These are phyloP conservation scores for Cryptococcus maquisensis DNA, from an alignment of 1,284 basidiomycete species.

Conservation along the genomic window DNA sequence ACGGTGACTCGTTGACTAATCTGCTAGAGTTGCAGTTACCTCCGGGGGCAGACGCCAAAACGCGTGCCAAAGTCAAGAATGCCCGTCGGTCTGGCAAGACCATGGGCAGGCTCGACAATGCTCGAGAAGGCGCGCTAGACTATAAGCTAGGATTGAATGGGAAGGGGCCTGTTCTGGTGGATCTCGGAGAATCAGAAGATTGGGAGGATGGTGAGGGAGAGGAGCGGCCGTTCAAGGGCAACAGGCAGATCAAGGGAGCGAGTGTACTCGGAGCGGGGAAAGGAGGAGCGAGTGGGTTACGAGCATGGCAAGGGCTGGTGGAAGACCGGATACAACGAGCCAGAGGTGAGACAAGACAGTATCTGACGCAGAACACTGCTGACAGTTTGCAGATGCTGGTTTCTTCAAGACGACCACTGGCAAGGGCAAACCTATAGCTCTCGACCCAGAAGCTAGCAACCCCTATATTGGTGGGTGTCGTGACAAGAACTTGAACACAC, in stretches of 20 bases:
- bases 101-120: conserved; percentile 59
- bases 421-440: conserved; percentile 64
- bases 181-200: conserved; percentile 17
- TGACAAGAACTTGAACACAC: neutral
- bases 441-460: conserved; percentile 65
- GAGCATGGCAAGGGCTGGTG: conserved; percentile 68
- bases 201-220: conserved; percentile 34
- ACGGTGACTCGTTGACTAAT: conserved; percentile 32
- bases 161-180: conserved; percentile 2
- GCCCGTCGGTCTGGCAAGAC: conserved; percentile 55
- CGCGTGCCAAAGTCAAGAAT: conserved; percentile 56
- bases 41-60: conserved; percentile 53
- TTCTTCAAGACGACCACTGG: conserved; percentile 69
- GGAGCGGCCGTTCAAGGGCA: conserved; percentile 50
- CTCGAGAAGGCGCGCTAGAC: conserved; percentile 69
- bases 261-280: conserved; percentile 40
- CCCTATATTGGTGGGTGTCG: conserved; percentile 71
- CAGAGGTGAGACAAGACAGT: conserved; percentile 19
- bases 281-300: conserved; percentile 52
- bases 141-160: conserved; percentile 56
- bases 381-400: conserved; percentile 52
- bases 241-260: conserved; percentile 52
- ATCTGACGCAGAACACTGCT: neutral
- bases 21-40: conserved; percentile 41
- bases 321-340: conserved; percentile 64